Conservation (phyloP, 139 green algal species). For the Chlorella sp. region DNA sequence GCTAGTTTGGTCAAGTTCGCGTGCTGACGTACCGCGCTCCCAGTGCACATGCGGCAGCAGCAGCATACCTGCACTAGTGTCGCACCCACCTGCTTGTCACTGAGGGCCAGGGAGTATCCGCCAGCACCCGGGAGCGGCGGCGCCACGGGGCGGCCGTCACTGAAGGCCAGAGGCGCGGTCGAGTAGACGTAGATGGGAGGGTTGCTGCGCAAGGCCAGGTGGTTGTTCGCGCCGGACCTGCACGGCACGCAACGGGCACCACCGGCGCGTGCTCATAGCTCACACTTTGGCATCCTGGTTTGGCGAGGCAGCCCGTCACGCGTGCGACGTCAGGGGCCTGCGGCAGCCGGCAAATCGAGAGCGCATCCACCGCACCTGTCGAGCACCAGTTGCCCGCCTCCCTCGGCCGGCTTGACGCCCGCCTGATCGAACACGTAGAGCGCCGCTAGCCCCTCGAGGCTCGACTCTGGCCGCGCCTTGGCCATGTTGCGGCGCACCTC, state of each 20-base stretch:
- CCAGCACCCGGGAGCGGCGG: slow-evolving; percentile 42
- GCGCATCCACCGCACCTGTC: not conserved
- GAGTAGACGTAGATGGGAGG: slow-evolving; percentile 61
- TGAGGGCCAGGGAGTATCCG: slow-evolving; percentile 68
- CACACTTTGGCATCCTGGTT: not conserved
- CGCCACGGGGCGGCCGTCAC: slow-evolving; percentile 43
- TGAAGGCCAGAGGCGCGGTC: slow-evolving; percentile 49
- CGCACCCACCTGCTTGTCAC: slow-evolving; percentile 65
- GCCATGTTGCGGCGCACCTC: slow-evolving; percentile 47
- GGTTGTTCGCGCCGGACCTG: slow-evolving; percentile 32
- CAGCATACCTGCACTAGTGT: not conserved
- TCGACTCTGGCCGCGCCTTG: slow-evolving; percentile 16
- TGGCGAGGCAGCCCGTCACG: not conserved
- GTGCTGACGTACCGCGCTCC: not conserved
- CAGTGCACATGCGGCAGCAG: not conserved
- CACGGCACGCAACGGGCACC: slow-evolving; percentile 2
- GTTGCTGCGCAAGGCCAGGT: slow-evolving; percentile 50
- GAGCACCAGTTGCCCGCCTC: not conserved
- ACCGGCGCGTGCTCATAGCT: not conserved
- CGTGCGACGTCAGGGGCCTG: not conserved
- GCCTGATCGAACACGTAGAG: slow-evolving; percentile 51
- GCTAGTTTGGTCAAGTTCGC: not conserved
- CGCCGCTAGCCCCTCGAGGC: slow-evolving; percentile 35
- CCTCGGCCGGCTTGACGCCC: not conserved
- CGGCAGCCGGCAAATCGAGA: not conserved